Evolutionary conservation across 495 filamentous ascomycete genomes (phyloP).

Genomic region (Sabuloglossum arenarium): DNA sequence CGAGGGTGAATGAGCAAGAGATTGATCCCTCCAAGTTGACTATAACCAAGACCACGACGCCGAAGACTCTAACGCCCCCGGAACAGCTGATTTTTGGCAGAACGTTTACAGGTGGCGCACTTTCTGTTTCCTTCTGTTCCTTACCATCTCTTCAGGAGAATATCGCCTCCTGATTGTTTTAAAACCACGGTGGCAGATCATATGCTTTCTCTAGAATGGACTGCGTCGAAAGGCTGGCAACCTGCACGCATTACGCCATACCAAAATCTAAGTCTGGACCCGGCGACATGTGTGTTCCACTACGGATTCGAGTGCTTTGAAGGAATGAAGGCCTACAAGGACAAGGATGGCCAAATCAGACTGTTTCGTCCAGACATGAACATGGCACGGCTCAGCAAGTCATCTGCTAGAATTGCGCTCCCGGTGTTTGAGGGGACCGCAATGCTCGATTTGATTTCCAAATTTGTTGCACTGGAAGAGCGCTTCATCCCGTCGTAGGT

Average conservation of each 20-base stretch:
- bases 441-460: conserved; percentile 58
- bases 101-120: conserved; percentile 55
- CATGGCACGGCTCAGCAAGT: conserved; percentile 83
- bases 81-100: conserved; percentile 72
- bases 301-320: conserved; percentile 96
- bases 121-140: neutral
- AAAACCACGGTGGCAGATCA: conserved; percentile 41
- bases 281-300: conserved; percentile 92
- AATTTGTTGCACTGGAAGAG: conserved; percentile 60
- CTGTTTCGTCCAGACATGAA: conserved; percentile 94
- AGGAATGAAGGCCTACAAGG: conserved; percentile 96
- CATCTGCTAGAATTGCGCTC: conserved; percentile 71
- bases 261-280: conserved; percentile 90
- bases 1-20: conserved; percentile 23
- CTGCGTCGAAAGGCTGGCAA: conserved; percentile 58
- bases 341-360: conserved; percentile 47
- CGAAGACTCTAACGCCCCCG: conserved; percentile 48
- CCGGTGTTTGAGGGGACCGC: conserved; percentile 55
- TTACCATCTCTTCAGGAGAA: neutral
- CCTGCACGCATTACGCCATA: conserved; percentile 69
- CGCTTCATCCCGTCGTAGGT: conserved; percentile 64
- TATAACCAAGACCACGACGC: conserved; percentile 51
- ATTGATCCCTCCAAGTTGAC: conserved; percentile 59
- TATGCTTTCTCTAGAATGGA: conserved; percentile 95
- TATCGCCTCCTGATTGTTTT: neutral